Evolutionary conservation across 2,329 filamentous ascomycete genomes (phyloP).

Genomic region (Fusarium tricinctum): DNA sequence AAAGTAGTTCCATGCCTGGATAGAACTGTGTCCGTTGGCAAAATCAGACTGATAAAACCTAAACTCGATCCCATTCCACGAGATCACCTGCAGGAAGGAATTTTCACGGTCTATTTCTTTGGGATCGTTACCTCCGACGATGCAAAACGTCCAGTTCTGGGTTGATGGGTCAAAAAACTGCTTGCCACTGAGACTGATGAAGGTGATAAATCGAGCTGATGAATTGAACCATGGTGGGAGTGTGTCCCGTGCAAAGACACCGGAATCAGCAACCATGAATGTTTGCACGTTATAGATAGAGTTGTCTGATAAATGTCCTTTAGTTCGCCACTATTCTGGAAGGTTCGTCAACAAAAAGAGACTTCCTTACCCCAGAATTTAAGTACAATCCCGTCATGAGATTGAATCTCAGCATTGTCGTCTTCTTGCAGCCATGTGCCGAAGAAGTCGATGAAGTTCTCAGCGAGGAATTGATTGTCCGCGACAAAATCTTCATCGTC

Average conservation of each 20-base stretch:
- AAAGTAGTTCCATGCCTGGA: constrained; percentile 18
- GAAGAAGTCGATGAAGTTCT: constrained; percentile 9
- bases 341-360: background rate
- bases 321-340: background rate
- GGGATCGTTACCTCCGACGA: constrained; percentile 2
- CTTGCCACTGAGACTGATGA: background rate
- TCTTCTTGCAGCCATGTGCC: constrained; percentile 17
- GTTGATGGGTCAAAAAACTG: background rate
- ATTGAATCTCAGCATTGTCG: background rate
- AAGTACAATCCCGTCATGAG: constrained; percentile 3
- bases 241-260: background rate
- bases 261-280: constrained; percentile 14
- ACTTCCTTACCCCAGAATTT: constrained; percentile 6
- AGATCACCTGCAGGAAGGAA: constrained; percentile 16
- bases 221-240: background rate
- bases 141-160: constrained; percentile 12
- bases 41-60: constrained; percentile 13
- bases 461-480: background rate
- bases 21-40: background rate
- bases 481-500: constrained; percentile 2
- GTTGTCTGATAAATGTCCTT: background rate
- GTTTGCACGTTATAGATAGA: background rate
- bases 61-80: constrained; percentile 15
- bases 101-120: background rate
- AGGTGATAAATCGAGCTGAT: constrained; percentile 5